Conservation (phyloP, 2,329 filamentous ascomycete genomes). For the Ramularia endophylla region DNA sequence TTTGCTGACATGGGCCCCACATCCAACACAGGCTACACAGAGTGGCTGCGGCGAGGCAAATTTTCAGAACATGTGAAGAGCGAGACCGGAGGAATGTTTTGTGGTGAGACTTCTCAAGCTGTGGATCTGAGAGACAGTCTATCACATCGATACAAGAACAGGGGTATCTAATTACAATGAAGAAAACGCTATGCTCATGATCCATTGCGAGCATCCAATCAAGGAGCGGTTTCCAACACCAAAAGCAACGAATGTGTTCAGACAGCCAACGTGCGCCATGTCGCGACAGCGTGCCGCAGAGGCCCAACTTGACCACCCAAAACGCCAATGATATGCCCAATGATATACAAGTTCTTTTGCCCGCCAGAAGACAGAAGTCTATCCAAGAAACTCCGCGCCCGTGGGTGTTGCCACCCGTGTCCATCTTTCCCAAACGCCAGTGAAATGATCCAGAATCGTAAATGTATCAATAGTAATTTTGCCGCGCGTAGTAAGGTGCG, state of each 20-base stretch:
- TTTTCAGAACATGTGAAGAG: too few species aligned
- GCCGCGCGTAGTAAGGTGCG: neutral
- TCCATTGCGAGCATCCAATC: slow-evolving; percentile 1
- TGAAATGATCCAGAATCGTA: slow-evolving; percentile 9
- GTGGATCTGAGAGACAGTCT: neutral
- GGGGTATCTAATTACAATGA: slow-evolving; percentile 14
- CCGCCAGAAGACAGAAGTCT: slow-evolving; percentile 13
- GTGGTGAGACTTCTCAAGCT: too few species aligned
- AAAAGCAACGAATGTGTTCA: neutral
- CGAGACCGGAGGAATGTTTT: too few species aligned
- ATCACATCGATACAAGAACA: slow-evolving; percentile 3
- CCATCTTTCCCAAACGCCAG: slow-evolving; percentile 18
- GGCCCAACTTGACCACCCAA: too few species aligned
- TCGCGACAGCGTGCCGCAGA: too few species aligned
- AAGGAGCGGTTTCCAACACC: slow-evolving; percentile 1
- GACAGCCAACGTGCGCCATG: neutral
- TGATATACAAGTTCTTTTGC: slow-evolving; percentile 5
- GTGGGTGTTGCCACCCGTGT: slow-evolving; percentile 13
- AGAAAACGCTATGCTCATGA: slow-evolving; percentile 5
- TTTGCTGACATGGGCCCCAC: too few species aligned
- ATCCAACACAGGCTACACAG: too few species aligned
- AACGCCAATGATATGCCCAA: too few species aligned
- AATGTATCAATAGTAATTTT: slow-evolving; percentile 2
- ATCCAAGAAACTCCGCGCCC: slow-evolving; percentile 11
- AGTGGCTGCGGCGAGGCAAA: too few species aligned